Evolutionary conservation across 805 yeast species (phyloP), one percentile per base, ranked within the genome.

Genomic region (Kockiozyma suomiensis): DNA sequence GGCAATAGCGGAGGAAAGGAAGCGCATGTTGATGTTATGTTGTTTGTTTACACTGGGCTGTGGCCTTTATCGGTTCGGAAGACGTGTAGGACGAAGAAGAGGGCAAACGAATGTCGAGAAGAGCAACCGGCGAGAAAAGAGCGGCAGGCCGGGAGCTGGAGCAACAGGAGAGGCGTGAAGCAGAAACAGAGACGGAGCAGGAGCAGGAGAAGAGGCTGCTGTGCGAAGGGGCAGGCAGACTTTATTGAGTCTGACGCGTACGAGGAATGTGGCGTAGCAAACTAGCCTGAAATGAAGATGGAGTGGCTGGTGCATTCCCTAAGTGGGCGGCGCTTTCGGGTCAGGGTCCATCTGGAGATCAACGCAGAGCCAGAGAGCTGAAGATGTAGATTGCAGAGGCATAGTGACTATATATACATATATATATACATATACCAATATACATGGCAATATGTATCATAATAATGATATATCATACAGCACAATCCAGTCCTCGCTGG

Each of bases 51-150:
- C 21, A 38, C 21, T 38, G 21, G 15, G 30, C 6, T 19, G 45
- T 35, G 7, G 53, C 37, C 32, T 43, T 33, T 26, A 32, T 21
- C 25, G 47, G 13, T 25, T 37, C 13, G 17, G 50, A 28, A 10
- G 33, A 30, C 33, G 33, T n/a, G n/a, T n/a, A 30, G 33, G 33
- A 10, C 33, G 33, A 30, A 30, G 33, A 30, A 30, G 33, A n/a
- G n/a, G n/a, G n/a, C n/a, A n/a, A n/a, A n/a, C n/a, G n/a, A n/a
- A 30, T 30, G 33, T 30, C 33, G 33, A 30, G 45, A 21, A 33
- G 2, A 35, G 49, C 49, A 17, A 43, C 56, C 56, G 61, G 61
- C 56, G 23, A 45, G 57, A 57, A 57, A 57, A 30, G 61, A 57
- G 56, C 37, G 61, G 42, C 61, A 57, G 46, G 61, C 49, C 54